These are phyloP conservation scores for Moniliella sp. DNA, from an alignment of 1,284 basidiomycete species.

Conservation along the genomic window DNA sequence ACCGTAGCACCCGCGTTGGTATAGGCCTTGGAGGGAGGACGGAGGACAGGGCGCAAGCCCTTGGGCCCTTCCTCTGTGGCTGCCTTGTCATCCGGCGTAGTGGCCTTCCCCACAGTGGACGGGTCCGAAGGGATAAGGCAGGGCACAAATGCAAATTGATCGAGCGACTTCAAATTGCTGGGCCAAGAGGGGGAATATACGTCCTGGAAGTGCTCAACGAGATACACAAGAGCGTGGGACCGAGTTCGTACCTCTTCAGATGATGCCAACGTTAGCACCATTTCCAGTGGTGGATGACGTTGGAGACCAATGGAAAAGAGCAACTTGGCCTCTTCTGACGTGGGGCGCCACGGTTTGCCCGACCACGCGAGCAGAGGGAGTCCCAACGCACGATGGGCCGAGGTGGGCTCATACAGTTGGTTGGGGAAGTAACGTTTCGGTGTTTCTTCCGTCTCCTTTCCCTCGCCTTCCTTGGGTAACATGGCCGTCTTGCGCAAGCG, in stretches of 20 bases:
- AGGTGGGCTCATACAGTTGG: constrained; percentile 53
- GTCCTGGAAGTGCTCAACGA: constrained; percentile 16
- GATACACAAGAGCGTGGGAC: constrained; percentile 16
- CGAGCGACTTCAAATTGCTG: constrained; percentile 10
- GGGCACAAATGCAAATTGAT: constrained; percentile 51
- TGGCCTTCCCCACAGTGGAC: constrained; percentile 19
- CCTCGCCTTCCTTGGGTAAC: constrained; percentile 41
- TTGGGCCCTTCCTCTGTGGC: too few species aligned
- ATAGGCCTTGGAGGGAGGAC: constrained; percentile 52
- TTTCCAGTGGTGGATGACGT: constrained; percentile 49
- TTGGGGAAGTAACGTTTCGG: constrained; percentile 19
- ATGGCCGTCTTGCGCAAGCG: constrained; percentile 54
- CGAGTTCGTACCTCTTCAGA: constrained; percentile 4
- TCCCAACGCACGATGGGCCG: constrained; percentile 50
- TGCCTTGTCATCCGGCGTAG: constrained; percentile 37
- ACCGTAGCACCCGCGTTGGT: constrained; percentile 48
- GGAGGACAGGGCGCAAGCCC: constrained; percentile 37
- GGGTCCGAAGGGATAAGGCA: constrained; percentile 31
- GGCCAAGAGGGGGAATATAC: too few species aligned
- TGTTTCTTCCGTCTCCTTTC: constrained; percentile 16
- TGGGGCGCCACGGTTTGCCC: constrained; percentile 32
- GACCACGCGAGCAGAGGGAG: constrained; percentile 78
- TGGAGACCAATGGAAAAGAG: constrained; percentile 57
- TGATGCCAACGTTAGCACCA: constrained; percentile 35
- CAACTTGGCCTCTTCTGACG: constrained; percentile 48